Conservation (phyloP, 176 grass and related monocot genomes). For the Eragrostis curvula region DNA sequence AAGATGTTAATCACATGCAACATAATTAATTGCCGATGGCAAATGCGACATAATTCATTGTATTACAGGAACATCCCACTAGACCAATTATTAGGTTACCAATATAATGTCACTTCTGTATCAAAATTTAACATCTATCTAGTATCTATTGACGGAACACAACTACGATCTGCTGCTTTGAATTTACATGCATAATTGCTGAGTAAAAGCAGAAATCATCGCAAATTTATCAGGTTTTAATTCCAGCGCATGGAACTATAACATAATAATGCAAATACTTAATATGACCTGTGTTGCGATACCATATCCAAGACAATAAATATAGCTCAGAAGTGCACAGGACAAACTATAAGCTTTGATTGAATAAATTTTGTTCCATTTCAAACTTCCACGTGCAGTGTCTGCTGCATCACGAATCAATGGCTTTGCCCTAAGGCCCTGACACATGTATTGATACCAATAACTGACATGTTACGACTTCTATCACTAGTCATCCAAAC, state of each 20-base stretch:
- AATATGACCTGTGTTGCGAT: not conserved
- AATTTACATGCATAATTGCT: not conserved
- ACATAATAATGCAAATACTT: not conserved
- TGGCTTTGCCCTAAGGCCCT: not conserved
- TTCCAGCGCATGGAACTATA: not conserved
- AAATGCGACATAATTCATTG: not conserved
- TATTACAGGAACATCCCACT: not conserved
- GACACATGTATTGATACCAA: slow-evolving; percentile 9
- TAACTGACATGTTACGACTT: not conserved
- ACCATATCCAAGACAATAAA: not conserved
- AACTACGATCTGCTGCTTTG: not conserved
- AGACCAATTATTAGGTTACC: not conserved
- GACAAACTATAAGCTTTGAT: not conserved
- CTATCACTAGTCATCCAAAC: slow-evolving; percentile 6
- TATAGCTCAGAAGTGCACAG: not conserved
- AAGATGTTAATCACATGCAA: not conserved
- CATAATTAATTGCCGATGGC: too few species aligned
- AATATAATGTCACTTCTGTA: slow-evolving; percentile 12
- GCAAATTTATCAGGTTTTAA: not conserved
- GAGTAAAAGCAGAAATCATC: slow-evolving; percentile 13
- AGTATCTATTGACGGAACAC: not conserved
- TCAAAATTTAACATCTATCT: slow-evolving; percentile 13
- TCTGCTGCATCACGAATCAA: too few species aligned
- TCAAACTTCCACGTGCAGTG: not conserved
- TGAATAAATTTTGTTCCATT: not conserved